These are phyloP conservation scores for Hypoxylon subgilvum DNA, from an alignment of 495 filamentous ascomycete genomes.

Conservation along the genomic window DNA sequence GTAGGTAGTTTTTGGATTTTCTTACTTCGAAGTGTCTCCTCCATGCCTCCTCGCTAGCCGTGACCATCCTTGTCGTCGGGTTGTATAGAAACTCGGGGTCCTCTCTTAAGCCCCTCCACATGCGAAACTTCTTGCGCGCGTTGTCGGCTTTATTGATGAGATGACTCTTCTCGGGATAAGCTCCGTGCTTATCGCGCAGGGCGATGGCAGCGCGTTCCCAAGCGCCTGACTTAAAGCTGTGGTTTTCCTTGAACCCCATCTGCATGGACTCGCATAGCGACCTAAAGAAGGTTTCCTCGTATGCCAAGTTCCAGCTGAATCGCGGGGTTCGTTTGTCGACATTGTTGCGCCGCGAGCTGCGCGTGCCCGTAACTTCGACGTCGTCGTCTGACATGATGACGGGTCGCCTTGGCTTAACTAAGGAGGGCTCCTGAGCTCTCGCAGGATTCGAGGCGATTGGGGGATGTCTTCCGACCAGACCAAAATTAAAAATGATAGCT, in stretches of 20 bases:
- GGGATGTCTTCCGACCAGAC: slow-evolving; percentile 4
- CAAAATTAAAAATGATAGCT: slow-evolving; percentile 1
- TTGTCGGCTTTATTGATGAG: slow-evolving; percentile 63
- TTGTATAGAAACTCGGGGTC: slow-evolving; percentile 58
- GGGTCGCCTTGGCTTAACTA: no score
- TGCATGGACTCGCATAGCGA: slow-evolving; percentile 58
- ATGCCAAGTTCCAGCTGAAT: slow-evolving; percentile 58
- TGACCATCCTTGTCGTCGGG: slow-evolving; percentile 49
- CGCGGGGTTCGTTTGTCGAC: slow-evolving; percentile 54
- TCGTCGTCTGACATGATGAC: slow-evolving; percentile 36
- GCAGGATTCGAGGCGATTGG: no score
- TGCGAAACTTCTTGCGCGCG: slow-evolving; percentile 60
- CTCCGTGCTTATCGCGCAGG: slow-evolving; percentile 52
- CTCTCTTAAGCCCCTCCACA: slow-evolving; percentile 58
- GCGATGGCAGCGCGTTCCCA: slow-evolving; percentile 57
- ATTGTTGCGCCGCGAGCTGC: slow-evolving; percentile 41
- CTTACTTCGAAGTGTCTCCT: slow-evolving; percentile 53
- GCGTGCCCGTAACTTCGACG: slow-evolving; percentile 29
- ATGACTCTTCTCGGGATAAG: slow-evolving; percentile 57
- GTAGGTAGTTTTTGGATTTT: no score
- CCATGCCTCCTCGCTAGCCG: slow-evolving; percentile 57
- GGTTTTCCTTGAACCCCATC: slow-evolving; percentile 55
- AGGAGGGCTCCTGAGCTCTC: no score
- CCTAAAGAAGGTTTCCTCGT: slow-evolving; percentile 58
- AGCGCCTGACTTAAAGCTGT: slow-evolving; percentile 59